Percentiles rank a stretch among this genome's conserved stretches.
These are phyloP conservation scores for Penicillium steckii DNA, from an alignment of 495 filamentous ascomycete genomes.

Conservation along the genomic window DNA sequence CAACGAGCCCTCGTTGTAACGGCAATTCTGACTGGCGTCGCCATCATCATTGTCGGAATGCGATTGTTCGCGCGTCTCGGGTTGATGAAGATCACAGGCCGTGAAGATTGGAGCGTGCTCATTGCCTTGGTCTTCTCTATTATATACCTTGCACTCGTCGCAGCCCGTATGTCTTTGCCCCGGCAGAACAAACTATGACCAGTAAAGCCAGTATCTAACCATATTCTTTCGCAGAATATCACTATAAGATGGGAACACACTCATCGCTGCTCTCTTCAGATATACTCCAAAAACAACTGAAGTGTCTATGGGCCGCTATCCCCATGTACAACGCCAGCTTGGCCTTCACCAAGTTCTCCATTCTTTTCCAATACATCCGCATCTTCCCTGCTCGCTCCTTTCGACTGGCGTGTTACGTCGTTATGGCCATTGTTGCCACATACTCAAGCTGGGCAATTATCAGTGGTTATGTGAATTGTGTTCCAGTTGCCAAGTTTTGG, in stretches of 20 bases:
- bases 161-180: constrained; percentile 26
- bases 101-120: constrained; percentile 38
- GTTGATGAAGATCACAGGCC: constrained; percentile 36
- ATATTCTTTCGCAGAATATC: constrained; percentile 21
- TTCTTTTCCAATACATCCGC: constrained; percentile 49
- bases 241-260: constrained; percentile 33
- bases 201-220: neutral
- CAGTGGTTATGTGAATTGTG: constrained; percentile 51
- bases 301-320: constrained; percentile 40
- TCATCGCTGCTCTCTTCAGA: constrained; percentile 15
- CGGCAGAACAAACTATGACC: neutral
- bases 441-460: constrained; percentile 40
- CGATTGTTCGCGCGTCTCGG: constrained; percentile 34
- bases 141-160: constrained; percentile 33
- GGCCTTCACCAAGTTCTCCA: constrained; percentile 44
- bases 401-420: constrained; percentile 29
- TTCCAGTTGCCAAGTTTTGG: constrained; percentile 53
- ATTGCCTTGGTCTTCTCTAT: constrained; percentile 31
- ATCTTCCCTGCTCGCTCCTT: constrained; percentile 42
- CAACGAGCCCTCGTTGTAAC: constrained; percentile 37
- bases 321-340: constrained; percentile 44
- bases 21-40: constrained; percentile 29
- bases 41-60: constrained; percentile 30
- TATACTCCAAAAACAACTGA: constrained; percentile 27
- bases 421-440: constrained; percentile 35